Conservation (phyloP, 192 early-diverging fungal species). For the Coemansia sp. region DNA sequence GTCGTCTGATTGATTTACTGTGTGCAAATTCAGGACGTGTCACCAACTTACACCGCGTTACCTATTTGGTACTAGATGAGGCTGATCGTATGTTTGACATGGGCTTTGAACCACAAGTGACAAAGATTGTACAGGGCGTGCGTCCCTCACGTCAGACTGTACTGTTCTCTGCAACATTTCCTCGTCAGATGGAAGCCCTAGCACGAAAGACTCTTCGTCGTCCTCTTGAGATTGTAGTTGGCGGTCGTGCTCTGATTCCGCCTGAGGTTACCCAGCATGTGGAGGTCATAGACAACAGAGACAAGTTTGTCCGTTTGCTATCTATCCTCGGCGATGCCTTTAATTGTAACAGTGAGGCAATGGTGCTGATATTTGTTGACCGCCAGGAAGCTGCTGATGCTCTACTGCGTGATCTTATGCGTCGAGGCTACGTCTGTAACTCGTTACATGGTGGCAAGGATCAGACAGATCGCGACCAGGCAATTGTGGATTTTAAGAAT, state of each 20-base stretch:
- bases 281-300: constrained; percentile 74
- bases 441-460: constrained; percentile 96
- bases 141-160: constrained; percentile 85
- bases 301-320: constrained; percentile 84
- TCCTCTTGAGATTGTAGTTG: constrained; percentile 94
- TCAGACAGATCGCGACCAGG: constrained; percentile 86
- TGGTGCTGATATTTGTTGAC: constrained; percentile 91
- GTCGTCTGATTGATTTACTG: constrained; percentile 84
- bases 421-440: constrained; percentile 82
- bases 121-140: constrained; percentile 91
- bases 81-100: constrained; percentile 98
- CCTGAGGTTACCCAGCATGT: constrained; percentile 88
- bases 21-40: constrained; percentile 84
- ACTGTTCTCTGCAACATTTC: constrained; percentile 94
- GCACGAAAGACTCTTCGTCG: constrained; percentile 88
- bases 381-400: constrained; percentile 94
- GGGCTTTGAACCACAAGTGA: constrained; percentile 98
- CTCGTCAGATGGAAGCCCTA: constrained; percentile 92
- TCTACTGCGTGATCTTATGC: constrained; percentile 78
- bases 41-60: constrained; percentile 84
- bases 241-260: constrained; percentile 86
- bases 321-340: constrained; percentile 85
- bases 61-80: constrained; percentile 96
- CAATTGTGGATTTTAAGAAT: constrained; percentile 92
- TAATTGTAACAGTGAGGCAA: constrained; percentile 66